Conservation (phyloP, 2,329 filamentous ascomycete genomes). For the Aureobasidium namibiae region DNA sequence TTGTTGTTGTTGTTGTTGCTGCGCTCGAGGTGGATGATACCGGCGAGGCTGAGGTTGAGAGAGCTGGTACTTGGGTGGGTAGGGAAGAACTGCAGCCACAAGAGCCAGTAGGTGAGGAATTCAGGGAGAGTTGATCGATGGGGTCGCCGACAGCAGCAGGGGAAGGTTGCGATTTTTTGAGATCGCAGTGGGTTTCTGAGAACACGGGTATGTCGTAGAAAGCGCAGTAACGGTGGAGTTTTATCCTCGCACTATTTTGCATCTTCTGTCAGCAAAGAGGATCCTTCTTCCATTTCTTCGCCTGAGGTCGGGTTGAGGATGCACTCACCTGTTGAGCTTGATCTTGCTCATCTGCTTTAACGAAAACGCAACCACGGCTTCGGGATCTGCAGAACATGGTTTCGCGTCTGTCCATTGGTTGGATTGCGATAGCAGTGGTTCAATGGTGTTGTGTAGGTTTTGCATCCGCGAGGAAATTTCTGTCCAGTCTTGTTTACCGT, state of each 20-base stretch:
- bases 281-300: not conserved
- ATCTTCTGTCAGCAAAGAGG: not conserved
- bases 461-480: not conserved
- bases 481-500: not conserved
- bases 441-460: not conserved
- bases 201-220: constrained; percentile 46
- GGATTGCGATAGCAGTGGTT: constrained; percentile 11
- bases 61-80: not conserved
- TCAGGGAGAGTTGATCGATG: not conserved
- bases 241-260: constrained; percentile 39
- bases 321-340: constrained; percentile 43
- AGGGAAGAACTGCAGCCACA: constrained; percentile 14
- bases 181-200: constrained; percentile 42
- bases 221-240: constrained; percentile 44
- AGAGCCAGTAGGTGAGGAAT: not conserved
- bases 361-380: constrained; percentile 36
- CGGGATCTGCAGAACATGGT: constrained; percentile 31
- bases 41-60: not conserved
- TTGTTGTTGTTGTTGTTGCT: too few species aligned
- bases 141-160: not conserved
- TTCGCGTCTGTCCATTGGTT: constrained; percentile 19
- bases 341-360: constrained; percentile 42
- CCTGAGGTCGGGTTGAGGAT: too few species aligned
- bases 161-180: constrained; percentile 28
- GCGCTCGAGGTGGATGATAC: not conserved